phyloP scores from a whole-genome alignment of 257 asterid genomes.

The Oldenlandia corymbosa region DNA sequence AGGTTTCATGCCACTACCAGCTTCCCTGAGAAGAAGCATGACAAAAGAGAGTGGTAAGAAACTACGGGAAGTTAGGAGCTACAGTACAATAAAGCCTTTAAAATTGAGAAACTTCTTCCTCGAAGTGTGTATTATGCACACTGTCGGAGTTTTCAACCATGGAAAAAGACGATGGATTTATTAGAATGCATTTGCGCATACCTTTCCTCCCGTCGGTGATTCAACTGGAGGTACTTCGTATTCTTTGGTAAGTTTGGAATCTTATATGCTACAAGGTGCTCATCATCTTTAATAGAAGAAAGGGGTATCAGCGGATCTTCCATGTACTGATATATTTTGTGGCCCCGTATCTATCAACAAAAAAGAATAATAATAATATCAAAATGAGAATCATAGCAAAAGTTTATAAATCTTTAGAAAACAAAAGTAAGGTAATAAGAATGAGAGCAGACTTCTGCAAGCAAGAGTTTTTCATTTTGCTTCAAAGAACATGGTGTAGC shows the following conservation, averaged over 20 bases:
- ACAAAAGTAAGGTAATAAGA: not conserved
- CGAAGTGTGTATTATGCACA: too few relatives aligned
- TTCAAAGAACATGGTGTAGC: slow-evolving; percentile 73
- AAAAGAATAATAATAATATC: slow-evolving; percentile 12
- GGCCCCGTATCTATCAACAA: slow-evolving; percentile 75
- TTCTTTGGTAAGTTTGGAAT: slow-evolving; percentile 69
- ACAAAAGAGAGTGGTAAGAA: not conserved
- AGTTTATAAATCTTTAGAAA: not conserved
- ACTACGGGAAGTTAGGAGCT: not conserved
- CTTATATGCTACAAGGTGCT: slow-evolving; percentile 91
- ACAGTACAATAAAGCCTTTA: not conserved
- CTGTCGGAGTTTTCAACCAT: slow-evolving; percentile 6
- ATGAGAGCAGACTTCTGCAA: slow-evolving; percentile 71
- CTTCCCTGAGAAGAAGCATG: slow-evolving; percentile 47
- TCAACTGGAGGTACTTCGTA: slow-evolving; percentile 84
- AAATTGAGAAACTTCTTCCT: too few relatives aligned
- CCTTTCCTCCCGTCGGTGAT: slow-evolving; percentile 94
- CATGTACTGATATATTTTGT: slow-evolving; percentile 75
- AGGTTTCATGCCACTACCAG: slow-evolving; percentile 72
- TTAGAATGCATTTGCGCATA: slow-evolving; percentile 36
- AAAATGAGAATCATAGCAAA: slow-evolving; percentile 1
- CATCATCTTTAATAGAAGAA: slow-evolving; percentile 85
- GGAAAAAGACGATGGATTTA: not conserved
- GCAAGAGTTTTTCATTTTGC: slow-evolving; percentile 80
- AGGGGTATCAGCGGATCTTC: slow-evolving; percentile 82